A percentile compares a stretch with the other conserved stretches of the same genome.
Conservation (phyloP, 805 yeast genomes). For the Candida morakotiae region DNA sequence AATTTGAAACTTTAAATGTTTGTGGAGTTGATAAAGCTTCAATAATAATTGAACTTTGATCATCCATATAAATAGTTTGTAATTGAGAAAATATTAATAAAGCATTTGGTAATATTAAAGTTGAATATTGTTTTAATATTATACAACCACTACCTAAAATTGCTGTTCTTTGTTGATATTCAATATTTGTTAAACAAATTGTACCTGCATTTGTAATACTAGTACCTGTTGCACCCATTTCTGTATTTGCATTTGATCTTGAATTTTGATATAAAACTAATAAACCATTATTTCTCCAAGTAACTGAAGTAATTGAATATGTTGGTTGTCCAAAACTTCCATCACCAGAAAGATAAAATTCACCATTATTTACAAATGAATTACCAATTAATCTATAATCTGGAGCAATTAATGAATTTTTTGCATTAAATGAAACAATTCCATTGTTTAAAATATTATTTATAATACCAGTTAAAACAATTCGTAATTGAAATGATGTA, state of each 20-base stretch:
- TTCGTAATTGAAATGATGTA: conserved; percentile 8
- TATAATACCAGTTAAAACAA: conserved; percentile 11
- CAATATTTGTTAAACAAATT: conserved; percentile 21
- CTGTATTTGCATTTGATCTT: conserved; percentile 10
- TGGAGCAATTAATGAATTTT: conserved; percentile 13
- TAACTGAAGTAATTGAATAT: conserved; percentile 10
- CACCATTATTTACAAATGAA: conserved; percentile 20
- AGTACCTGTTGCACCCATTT: conserved; percentile 12
- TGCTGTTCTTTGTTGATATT: conserved; percentile 17
- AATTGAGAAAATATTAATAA: conserved; percentile 7
- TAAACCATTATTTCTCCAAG: conserved; percentile 17
- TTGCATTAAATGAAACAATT: conserved; percentile 18
- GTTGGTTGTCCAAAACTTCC: conserved; percentile 14
- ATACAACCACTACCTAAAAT: conserved; percentile 23
- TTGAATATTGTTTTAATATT: conserved; percentile 13
- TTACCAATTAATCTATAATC: conserved; percentile 13
- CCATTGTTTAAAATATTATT: conserved; percentile 15
- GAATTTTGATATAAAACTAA: conserved; percentile 12
- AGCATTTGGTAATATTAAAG: conserved; percentile 10
- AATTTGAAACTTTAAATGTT: conserved; percentile 20
- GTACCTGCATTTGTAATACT: conserved; percentile 20
- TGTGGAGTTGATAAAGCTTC: conserved; percentile 11
- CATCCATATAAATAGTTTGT: conserved; percentile 17
- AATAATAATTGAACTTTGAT: conserved; percentile 15
- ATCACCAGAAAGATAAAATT: conserved; percentile 18